A percentile compares a stretch with the other conserved stretches of the same genome.
These are phyloP conservation scores for Cladosporium sp. DNA, from an alignment of 2,329 filamentous ascomycete genomes.

Conservation along the genomic window DNA sequence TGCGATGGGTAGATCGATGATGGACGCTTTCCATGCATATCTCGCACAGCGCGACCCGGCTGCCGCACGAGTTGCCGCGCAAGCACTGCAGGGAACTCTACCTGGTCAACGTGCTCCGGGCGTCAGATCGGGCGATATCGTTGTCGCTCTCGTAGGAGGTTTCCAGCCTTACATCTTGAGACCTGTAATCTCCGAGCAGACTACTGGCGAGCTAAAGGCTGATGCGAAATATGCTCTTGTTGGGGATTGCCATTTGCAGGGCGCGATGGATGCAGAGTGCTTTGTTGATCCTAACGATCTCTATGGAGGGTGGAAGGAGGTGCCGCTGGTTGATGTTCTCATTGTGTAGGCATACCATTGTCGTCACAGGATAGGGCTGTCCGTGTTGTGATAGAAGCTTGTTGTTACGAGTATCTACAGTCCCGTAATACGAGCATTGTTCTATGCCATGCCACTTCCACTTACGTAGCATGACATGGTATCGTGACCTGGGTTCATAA, in stretches of 20 bases:
- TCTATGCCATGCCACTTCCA: no score
- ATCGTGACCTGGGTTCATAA: no score
- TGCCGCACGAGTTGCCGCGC: neutral
- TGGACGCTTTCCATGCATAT: slow-evolving; percentile 1
- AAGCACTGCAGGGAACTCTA: neutral
- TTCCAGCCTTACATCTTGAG: slow-evolving; percentile 12
- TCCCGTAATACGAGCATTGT: no score
- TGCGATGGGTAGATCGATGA: neutral
- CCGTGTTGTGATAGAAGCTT: no score
- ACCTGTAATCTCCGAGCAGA: neutral
- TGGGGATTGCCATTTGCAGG: slow-evolving; percentile 10
- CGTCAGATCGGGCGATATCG: slow-evolving; percentile 3
- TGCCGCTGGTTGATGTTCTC: neutral
- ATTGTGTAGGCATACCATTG: neutral
- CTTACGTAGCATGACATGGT: no score
- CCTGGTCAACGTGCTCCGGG: slow-evolving; percentile 7
- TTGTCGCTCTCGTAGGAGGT: slow-evolving; percentile 11
- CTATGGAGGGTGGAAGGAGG: neutral
- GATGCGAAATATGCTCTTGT: slow-evolving; percentile 6
- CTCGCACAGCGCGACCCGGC: neutral
- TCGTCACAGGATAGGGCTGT: no score
- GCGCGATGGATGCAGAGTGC: slow-evolving; percentile 10
- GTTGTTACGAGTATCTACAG: no score
- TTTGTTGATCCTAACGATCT: neutral
- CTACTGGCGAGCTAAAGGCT: neutral